Conservation (phyloP, 495 filamentous ascomycete species). For the Filosporella fistucella region DNA sequence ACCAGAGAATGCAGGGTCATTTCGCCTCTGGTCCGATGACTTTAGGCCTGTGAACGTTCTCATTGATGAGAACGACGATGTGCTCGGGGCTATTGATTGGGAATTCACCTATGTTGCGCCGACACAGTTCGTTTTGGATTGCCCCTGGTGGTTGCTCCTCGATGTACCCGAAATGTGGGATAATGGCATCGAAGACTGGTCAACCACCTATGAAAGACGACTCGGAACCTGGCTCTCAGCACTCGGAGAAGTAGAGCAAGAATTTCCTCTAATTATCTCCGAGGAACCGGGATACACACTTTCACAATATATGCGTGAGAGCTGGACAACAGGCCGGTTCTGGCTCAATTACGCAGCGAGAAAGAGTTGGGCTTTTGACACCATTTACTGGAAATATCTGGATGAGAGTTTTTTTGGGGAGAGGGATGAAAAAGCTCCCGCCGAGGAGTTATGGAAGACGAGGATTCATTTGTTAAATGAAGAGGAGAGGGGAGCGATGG, state of each 20-base stretch:
- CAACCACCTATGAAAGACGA: constrained; percentile 4
- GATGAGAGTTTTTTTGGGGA: constrained; percentile 16
- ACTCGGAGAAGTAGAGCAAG: constrained; percentile 6
- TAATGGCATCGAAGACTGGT: constrained; percentile 19
- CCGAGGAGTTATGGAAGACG: constrained; percentile 20
- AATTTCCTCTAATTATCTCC: too few relatives aligned
- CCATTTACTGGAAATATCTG: constrained; percentile 15
- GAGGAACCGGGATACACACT: constrained; percentile 52
- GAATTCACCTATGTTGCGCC: constrained; percentile 28
- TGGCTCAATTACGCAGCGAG: constrained; percentile 14
- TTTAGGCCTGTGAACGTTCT: constrained; percentile 22
- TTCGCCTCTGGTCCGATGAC: constrained; percentile 10
- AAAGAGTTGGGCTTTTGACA: constrained; percentile 15
- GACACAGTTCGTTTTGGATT: constrained; percentile 23
- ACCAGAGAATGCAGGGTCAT: not conserved
- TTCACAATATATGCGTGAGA: constrained; percentile 9
- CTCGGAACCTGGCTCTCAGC: constrained; percentile 5
- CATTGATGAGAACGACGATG: constrained; percentile 11
- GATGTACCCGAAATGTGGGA: constrained; percentile 24
- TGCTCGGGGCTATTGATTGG: constrained; percentile 24
- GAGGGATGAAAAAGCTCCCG: constrained; percentile 12
- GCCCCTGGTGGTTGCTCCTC: constrained; percentile 28
- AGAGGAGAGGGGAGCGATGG: constrained; percentile 22
- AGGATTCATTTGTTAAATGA: constrained; percentile 22
- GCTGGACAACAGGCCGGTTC: constrained; percentile 9